Evolutionary conservation across 345 rosid genomes (phyloP), one percentile per base, ranked within the genome.

Genomic region (Theobroma cacao): DNA sequence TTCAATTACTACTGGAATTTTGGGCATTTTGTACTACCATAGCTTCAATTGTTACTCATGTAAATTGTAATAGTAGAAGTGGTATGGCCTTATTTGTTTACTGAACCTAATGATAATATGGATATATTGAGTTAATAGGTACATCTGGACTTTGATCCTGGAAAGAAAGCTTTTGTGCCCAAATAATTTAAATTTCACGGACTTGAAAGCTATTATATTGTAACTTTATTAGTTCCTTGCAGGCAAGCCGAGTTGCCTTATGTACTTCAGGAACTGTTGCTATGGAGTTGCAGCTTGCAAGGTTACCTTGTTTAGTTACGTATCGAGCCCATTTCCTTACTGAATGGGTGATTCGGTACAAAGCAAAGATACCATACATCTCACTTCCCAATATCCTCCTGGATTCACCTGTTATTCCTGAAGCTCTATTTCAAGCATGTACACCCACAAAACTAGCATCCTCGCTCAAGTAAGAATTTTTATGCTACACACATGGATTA

Each of bases 181-280:
- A 5, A n/a, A 14, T 68, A 47, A 24, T 43, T 15, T n/a, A 56
- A 65, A 75, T 31, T n/a, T 58, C 34, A 53, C 33, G 28, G 58
- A 11, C 18, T 71, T 33, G 60, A 47, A 40, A 53, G 70, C 34
- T 7, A 47, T 53, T 18, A 72, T 22, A 24, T 38, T 33, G 18
- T 38, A 50, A 31, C 31, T 14, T 28, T 74, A 40, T 56, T 48
- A 56, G 81, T 56, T 40, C 75, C 56, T 52, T 81, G 84, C 94
- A 95, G 99, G 97, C 88, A 61, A 93, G 99, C 74, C 81, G 45
- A 77, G 90, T 86, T 78, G 99, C 99, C 17, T 80, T 95, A 72
- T 95, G 99, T 81, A 93, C 98, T 75, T 95, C 98, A n/a, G 99
- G 98, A 84, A 92, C 99, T n/a, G 99, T 88, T 75, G 97, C 97